Percentiles rank a stretch among this genome's conserved stretches.
These are phyloP conservation scores for Kodamaea fukazawae DNA, from an alignment of 805 yeast genomes.

Conservation along the genomic window DNA sequence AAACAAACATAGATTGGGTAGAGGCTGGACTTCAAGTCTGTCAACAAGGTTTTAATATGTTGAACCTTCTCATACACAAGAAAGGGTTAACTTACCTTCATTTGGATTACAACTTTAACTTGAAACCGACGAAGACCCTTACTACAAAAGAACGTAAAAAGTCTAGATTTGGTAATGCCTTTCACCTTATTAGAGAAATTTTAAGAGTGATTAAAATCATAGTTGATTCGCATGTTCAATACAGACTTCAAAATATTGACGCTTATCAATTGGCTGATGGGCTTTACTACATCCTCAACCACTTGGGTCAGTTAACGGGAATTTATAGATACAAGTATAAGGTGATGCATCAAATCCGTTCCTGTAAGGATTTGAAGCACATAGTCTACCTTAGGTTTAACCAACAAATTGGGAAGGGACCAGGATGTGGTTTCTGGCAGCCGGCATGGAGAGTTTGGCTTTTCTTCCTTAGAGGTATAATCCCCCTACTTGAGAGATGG, in stretches of 20 bases:
- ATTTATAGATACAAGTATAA: constrained; percentile 94
- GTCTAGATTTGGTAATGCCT: constrained; percentile 94
- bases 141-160: constrained; percentile 95
- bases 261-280: constrained; percentile 96
- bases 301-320: constrained; percentile 94
- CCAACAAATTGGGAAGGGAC: constrained; percentile 88
- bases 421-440: constrained; percentile 99
- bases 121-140: constrained; percentile 93
- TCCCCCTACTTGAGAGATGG: constrained; percentile 94
- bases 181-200: constrained; percentile 89
- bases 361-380: constrained; percentile 93
- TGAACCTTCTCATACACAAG: constrained; percentile 83
- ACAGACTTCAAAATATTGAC: constrained; percentile 84
- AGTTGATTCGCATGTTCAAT: constrained; percentile 93
- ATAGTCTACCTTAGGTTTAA: constrained; percentile 85
- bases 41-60: constrained; percentile 90
- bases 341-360: constrained; percentile 97
- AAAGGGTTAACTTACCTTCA: constrained; percentile 90
- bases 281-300: constrained; percentile 82
- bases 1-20: constrained; percentile 94
- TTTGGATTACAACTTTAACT: constrained; percentile 90
- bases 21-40: constrained; percentile 96
- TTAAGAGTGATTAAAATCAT: constrained; percentile 77
- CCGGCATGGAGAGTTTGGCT: constrained; percentile 99
- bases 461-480: constrained; percentile 83